Conservation (phyloP, 2,329 filamentous ascomycete genomes). For the Botryosphaeria dothidea region DNA sequence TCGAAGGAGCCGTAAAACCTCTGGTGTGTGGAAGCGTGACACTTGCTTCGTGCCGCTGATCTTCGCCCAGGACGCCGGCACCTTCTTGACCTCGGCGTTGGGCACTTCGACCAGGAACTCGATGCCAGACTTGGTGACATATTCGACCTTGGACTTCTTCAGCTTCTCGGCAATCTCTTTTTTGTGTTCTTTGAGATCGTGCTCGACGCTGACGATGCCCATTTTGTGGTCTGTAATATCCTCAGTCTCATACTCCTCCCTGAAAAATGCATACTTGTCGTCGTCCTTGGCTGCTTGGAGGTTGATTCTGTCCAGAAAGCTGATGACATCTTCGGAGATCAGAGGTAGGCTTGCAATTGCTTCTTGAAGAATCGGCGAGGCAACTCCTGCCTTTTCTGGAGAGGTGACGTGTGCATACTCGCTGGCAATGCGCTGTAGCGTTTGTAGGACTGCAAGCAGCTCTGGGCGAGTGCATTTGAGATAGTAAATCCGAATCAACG, state of each 20-base stretch:
- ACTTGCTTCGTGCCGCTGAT: conserved; percentile 91
- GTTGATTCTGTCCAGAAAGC: conserved; percentile 83
- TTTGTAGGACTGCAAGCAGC: conserved; percentile 80
- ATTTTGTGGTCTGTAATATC: conserved; percentile 86
- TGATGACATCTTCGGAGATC: conserved; percentile 71
- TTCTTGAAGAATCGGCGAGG: conserved; percentile 66
- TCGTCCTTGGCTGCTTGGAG: conserved; percentile 77
- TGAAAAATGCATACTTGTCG: conserved; percentile 94
- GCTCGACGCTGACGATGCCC: conserved; percentile 90
- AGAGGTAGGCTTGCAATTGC: conserved; percentile 74
- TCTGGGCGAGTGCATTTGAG: conserved; percentile 92
- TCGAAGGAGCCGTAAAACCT: conserved; percentile 77
- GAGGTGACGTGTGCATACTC: conserved; percentile 71
- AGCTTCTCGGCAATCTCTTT: conserved; percentile 70
- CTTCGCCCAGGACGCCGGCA: conserved; percentile 93
- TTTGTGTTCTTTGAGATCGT: conserved; percentile 80
- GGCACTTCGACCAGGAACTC: conserved; percentile 93
- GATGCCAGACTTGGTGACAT: conserved; percentile 83
- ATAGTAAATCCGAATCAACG: conserved; percentile 94
- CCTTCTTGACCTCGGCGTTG: conserved; percentile 78
- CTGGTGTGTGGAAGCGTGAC: conserved; percentile 90
- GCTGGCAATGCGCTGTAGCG: conserved; percentile 76
- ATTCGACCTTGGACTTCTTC: conserved; percentile 70
- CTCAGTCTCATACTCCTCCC: conserved; percentile 83
- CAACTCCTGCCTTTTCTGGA: conserved; percentile 69